Base-by-base conservation (phyloP, 345 rosid genomes). In the Erodium maritimum region DNA sequence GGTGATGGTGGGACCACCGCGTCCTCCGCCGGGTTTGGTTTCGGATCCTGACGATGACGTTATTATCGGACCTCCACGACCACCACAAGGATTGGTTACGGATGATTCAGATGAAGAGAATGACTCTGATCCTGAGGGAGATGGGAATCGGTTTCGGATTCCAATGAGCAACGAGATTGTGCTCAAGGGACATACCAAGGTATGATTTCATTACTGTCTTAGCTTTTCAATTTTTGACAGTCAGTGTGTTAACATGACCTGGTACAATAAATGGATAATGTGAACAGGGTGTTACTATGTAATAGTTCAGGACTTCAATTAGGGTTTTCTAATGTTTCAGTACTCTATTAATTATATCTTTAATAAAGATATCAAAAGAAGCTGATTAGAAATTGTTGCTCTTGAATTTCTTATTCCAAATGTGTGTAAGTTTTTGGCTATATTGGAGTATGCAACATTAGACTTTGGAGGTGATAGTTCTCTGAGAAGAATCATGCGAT, bases 151-250 rank as follows among this genome's bases (percentile, higher is more conserved):
- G 60, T 78, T 73, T 73, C 70, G 80, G 64, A 73, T 93, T 50
- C 99, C 99, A 1, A 22, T 73, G 65, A 85, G 82, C 67, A 93
- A 87, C 54, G 97, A 93, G 79, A 89, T 93, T 74, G 81, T 83
- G 66, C 97, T 93, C 45, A 87, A 82, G 72, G 99, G 96, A 2
- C 97, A 87, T 29, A 61, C 82, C 8, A 89, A 89, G 95, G 99
- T 93, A 54, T 22, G 5, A 24, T 24, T 17, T 55, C 56, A 34
- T 23, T 21, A 20, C n/a, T 55, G 24, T 55, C 24, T 19, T 10
- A 2, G 24, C 5, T 11, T 17, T 23, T 18, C 21, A 5, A 21
- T 11, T 54, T 16, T 3, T 7, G 48, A 42, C 48, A 10, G 34
- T 29, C 3, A 29, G n/a, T n/a, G n/a, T n/a, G n/a, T n/a, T n/a